Evolutionary conservation across 2,329 filamentous ascomycete species (phyloP).

Genomic region (Sordariomycetes sp.): DNA sequence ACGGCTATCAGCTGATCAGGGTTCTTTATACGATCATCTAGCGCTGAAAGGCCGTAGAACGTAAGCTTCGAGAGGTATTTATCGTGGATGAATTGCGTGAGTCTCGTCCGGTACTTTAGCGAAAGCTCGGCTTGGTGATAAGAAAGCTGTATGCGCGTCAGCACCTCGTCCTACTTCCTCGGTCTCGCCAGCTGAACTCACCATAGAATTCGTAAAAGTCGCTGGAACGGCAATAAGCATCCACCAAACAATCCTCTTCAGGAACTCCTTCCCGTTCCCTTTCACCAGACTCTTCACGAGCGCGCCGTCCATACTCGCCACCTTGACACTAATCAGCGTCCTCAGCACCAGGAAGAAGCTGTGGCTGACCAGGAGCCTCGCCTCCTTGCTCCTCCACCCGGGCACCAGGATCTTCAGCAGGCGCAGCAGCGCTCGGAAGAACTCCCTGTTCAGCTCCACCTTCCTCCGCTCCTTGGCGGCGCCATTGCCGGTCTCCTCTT

Average conservation of each 20-base stretch:
- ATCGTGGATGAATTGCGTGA: constrained; percentile 92
- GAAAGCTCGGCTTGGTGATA: constrained; percentile 96
- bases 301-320: constrained; percentile 88
- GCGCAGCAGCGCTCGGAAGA: constrained; percentile 62
- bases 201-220: constrained; percentile 98
- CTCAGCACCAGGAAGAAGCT: constrained; percentile 85
- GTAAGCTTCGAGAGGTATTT: constrained; percentile 96
- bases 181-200: constrained; percentile 28
- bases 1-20: constrained; percentile 95
- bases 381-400: constrained; percentile 80
- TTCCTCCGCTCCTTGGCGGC: constrained; percentile 49
- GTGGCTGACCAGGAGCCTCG: constrained; percentile 77
- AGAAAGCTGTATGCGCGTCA: constrained; percentile 52
- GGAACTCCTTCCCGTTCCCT: constrained; percentile 81
- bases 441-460: constrained; percentile 85
- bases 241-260: constrained; percentile 90
- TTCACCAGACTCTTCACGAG: constrained; percentile 88
- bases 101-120: constrained; percentile 79
- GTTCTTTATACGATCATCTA: constrained; percentile 97
- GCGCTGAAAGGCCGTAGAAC: constrained; percentile 88
- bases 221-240: constrained; percentile 94
- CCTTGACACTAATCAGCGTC: constrained; percentile 88
- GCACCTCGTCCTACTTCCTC: not conserved
- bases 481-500: constrained; percentile 10
- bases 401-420: constrained; percentile 83